Conservation (phyloP, 768 basidiomycete species). For the Termitomyces eurrhizus region DNA sequence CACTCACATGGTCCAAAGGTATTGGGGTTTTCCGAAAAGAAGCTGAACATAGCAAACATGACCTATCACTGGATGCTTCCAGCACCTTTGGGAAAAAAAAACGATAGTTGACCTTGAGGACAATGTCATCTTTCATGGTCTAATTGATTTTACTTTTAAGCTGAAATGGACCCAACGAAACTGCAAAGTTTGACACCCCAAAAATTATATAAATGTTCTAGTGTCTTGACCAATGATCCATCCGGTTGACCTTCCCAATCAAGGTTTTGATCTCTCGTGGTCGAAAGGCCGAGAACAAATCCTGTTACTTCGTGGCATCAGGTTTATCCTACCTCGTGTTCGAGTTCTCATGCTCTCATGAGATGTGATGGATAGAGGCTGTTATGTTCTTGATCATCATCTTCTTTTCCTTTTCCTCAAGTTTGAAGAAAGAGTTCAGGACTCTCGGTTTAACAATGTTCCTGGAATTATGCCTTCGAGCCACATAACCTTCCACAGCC, state of each 20-base stretch:
- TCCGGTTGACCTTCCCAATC: not conserved
- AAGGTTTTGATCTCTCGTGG: not conserved
- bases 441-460: not conserved
- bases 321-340: not conserved
- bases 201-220: not conserved
- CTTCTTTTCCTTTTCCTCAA: not conserved
- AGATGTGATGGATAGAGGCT: not conserved
- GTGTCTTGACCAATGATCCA: not conserved
- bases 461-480: not conserved
- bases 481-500: not conserved
- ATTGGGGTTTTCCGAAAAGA: too few species aligned
- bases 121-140: not conserved
- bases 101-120: not conserved
- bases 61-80: too few species aligned
- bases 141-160: not conserved
- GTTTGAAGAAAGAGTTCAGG: not conserved
- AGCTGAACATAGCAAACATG: too few species aligned
- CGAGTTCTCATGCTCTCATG: not conserved
- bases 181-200: not conserved
- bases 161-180: constrained; percentile 3
- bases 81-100: not conserved
- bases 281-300: not conserved
- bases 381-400: not conserved
- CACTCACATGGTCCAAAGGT: too few species aligned
- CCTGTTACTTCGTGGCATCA: not conserved